Base-by-base conservation (phyloP, 2,329 filamentous ascomycete species). In the Amphichorda felina region DNA sequence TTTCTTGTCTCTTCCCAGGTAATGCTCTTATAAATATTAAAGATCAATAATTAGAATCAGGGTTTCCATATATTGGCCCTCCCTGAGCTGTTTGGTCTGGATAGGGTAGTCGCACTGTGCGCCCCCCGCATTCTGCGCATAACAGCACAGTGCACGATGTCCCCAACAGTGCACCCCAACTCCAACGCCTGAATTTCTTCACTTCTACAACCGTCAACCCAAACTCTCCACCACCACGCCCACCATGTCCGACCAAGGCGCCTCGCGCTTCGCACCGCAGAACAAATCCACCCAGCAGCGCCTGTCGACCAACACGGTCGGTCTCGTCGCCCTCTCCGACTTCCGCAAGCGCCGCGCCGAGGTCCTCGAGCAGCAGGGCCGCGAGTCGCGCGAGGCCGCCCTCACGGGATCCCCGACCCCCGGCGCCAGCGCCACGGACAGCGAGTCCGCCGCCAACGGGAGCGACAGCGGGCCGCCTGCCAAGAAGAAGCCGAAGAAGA, bases 321-420 rank as follows among this genome's bases (percentile, higher is more conserved):
- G 91, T 28, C 78, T 98, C 3, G 89, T 96, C 36, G 76, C 84
- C 39, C 78, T 95, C 30, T 86, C 84, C 44, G 91, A 96, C 54
- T 96, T 94, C 57, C 86, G 89, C 58, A 96, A 98, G 63, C 79
- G 91, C 40, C 85, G 89, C 57, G 88, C 87, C 47, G 86, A 95
- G 59, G 85, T 88, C n/a, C 66, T 94, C 33, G 89, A 95, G 56
- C 79, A 85, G 53, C 89, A 91, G 51, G 85, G 91, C 51, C 75
- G 82, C 49, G 85, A 91, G 50, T 79, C 75, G 10, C 76, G 79
- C 50, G 81, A 84, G 45, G 30, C 25, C n/a, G 21, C 27, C 19
- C 30, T 8, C 34, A 36, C 26, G 3, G 27, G 15, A 5, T 19
- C 34, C n/a, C n/a, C 26, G 16, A 21, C 34, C 8, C 16, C 27